phyloP scores from a whole-genome alignment of 2,329 filamentous ascomycete genomes.

The Diplodia mutila region DNA sequence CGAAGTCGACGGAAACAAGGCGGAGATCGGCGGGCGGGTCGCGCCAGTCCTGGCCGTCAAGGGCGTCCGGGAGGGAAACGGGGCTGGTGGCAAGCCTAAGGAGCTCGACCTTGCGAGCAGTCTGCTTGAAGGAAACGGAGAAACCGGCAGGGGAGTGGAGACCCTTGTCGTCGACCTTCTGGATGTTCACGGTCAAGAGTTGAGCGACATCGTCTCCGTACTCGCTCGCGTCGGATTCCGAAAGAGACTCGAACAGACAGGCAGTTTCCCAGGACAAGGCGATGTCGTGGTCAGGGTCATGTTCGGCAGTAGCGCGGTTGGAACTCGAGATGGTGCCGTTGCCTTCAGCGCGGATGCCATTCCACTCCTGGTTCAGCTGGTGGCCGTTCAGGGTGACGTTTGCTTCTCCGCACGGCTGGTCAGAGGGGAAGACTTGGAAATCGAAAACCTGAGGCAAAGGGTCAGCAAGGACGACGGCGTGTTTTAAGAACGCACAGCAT shows the following conservation, averaged over 20 bases:
- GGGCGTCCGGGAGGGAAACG: conserved; percentile 36
- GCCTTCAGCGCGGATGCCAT: conserved; percentile 42
- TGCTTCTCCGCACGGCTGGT: conserved; percentile 44
- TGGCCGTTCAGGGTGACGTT: conserved; percentile 50
- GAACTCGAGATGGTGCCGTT: conserved; percentile 39
- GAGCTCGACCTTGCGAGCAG: conserved; percentile 40
- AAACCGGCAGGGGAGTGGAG: conserved; percentile 41
- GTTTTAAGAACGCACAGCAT: conserved; percentile 34
- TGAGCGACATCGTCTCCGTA: conserved; percentile 38
- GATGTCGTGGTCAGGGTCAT: conserved; percentile 36
- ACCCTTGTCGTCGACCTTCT: conserved; percentile 42
- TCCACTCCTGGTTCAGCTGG: conserved; percentile 43
- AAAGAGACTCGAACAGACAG: conserved; percentile 40
- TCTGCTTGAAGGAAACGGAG: conserved; percentile 46
- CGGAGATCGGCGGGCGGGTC: conserved; percentile 42
- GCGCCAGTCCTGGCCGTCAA: conserved; percentile 42
- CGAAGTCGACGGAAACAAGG: conserved; percentile 31
- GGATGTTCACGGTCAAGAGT: conserved; percentile 45
- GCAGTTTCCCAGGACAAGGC: conserved; percentile 44
- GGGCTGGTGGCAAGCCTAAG: conserved; percentile 41
- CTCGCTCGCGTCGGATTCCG: conserved; percentile 26
- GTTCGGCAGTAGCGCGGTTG: conserved; percentile 31
- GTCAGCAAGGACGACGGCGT: conserved; percentile 43
- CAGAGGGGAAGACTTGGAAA: conserved; percentile 44
- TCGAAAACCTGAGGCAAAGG: conserved; percentile 43